Evolutionary conservation across 805 yeast genomes (phyloP), one percentile per base, ranked within the genome.

Genomic region (Lachancea lanzarotensis): DNA sequence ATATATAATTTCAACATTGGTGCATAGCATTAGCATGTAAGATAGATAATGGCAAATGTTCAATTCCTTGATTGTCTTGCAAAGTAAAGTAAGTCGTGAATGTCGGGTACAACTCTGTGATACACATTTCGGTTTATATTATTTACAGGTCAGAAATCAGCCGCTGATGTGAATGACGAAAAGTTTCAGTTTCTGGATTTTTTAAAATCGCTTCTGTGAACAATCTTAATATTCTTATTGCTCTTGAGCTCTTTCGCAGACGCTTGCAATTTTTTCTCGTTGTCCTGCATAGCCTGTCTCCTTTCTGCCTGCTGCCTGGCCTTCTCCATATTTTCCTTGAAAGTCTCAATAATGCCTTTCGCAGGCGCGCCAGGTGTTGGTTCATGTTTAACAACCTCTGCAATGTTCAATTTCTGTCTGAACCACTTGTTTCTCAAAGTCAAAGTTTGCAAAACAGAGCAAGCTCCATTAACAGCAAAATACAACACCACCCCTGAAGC

Each of bases 401-500:
- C 78, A 54, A 85, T 69, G 11, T 78, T 76, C 26, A 78, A 64
- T 43, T 67, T 47, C 34, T 68, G 70, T 67, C 97, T 77, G 57
- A 85, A 76, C 45, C 65, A 52, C 43, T 74, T 66, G 49, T 72
- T 75, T 63, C 83, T 79, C 56, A 93, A 72, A 19, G 84, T 55
- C 41, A 76, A 59, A 10, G 91, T 78, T 69, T 91, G 98, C 16
- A 77, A 38, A 40, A 85, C 75, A 0, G 96, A 84, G 55, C 78
- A 78, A 12, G 79, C 52, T 46, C 95, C 86, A 61, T 89, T 88
- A 31, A 84, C 79, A 5, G 91, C 82, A 65, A 91, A 87, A 62
- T 90, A 93, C 41, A 88, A 71, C 51, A 90, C 82, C 30, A 89
- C 88, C 32, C 85, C 95, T 1, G 95, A 78, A 1, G 95, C 82